These are phyloP conservation scores for Fusarium aywerte DNA, from an alignment of 2,329 filamentous ascomycete species.

Conservation along the genomic window DNA sequence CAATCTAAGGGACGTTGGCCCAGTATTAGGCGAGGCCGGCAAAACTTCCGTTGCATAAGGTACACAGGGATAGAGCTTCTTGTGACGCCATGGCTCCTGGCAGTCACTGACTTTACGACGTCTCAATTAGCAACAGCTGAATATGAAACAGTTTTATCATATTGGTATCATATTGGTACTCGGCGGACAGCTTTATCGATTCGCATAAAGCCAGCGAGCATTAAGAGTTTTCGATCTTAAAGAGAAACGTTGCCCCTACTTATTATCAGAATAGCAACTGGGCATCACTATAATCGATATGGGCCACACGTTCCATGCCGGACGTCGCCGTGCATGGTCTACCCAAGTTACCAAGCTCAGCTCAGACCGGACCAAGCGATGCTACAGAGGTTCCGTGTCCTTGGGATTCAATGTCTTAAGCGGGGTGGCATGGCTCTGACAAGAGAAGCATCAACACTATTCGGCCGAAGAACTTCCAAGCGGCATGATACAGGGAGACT, in stretches of 20 bases:
- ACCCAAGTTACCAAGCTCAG: conserved; percentile 7
- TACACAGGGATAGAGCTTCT: conserved; percentile 21
- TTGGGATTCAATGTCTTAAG: conserved; percentile 35
- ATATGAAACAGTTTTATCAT: conserved; percentile 40
- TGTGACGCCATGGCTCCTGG: conserved; percentile 27
- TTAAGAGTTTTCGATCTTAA: not conserved
- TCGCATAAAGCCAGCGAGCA: conserved; percentile 1
- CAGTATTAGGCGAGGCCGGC: conserved; percentile 42
- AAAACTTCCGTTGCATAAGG: conserved; percentile 37
- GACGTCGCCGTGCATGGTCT: not conserved
- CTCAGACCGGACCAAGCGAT: conserved; percentile 24
- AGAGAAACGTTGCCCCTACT: not conserved
- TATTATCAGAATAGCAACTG: not conserved
- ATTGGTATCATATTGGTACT: conserved; percentile 18
- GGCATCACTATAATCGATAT: not conserved
- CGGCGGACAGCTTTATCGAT: not conserved
- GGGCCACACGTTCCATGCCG: not conserved
- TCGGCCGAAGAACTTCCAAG: conserved; percentile 22
- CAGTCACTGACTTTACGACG: conserved; percentile 25
- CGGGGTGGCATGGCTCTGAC: conserved; percentile 21
- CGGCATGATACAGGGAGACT: conserved; percentile 1
- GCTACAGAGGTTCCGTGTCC: conserved; percentile 27
- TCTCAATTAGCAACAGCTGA: conserved; percentile 40
- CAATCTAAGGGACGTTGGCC: conserved; percentile 24
- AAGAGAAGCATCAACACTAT: conserved; percentile 27